Percentiles rank a stretch among this genome's conserved stretches.
These are phyloP conservation scores for Agrostemma githago DNA, from an alignment of 148 eudicot genomes.

Conservation along the genomic window DNA sequence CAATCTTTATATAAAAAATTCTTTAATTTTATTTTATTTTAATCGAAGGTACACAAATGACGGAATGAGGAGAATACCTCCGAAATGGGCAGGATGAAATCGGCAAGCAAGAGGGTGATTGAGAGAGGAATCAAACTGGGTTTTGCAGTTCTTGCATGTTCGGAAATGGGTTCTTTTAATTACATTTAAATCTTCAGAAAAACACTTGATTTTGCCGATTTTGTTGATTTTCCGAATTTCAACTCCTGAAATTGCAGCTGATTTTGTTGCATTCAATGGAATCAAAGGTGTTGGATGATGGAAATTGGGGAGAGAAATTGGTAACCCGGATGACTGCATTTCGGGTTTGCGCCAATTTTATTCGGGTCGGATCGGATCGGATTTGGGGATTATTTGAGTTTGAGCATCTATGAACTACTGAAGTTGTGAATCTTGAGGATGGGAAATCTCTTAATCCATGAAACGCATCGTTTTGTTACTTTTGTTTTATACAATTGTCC, in stretches of 20 bases:
- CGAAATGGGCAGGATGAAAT: constrained; percentile 86
- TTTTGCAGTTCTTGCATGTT: constrained; percentile 86
- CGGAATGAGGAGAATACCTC: constrained; percentile 37
- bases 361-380: not conserved
- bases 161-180: constrained; percentile 17
- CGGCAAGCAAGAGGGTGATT: constrained; percentile 85
- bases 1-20: not conserved
- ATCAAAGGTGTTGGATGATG: not conserved
- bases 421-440: not conserved
- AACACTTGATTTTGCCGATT: constrained; percentile 28
- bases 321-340: constrained; percentile 8
- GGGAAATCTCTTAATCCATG: not conserved
- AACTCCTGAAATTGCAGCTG: not conserved
- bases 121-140: constrained; percentile 65
- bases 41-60: not conserved
- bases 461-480: not conserved
- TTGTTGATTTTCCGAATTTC: constrained; percentile 3
- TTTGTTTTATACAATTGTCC: too few relatives aligned
- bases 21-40: not conserved
- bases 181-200: constrained; percentile 37
- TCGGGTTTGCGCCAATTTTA: constrained; percentile 16
- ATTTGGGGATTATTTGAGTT: not conserved
- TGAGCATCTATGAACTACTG: not conserved
- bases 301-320: not conserved
- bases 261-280: constrained; percentile 10